These are phyloP conservation scores for Phytophthora capsici DNA, from an alignment of 352 stramenopile species.

Conservation along the genomic window DNA sequence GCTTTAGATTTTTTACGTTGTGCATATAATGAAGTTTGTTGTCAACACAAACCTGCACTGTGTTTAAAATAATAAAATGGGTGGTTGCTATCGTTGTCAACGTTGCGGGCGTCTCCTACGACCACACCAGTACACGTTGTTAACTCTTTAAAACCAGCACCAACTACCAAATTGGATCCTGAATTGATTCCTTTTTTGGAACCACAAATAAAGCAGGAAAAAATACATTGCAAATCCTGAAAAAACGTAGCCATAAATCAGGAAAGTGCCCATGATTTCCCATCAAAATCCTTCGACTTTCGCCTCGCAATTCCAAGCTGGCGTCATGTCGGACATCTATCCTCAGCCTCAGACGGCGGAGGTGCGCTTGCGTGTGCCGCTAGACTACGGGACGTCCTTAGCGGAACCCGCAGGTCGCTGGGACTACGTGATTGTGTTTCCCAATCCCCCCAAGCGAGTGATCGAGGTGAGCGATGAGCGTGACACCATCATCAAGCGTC, in stretches of 20 bases:
- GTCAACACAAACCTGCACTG: too few species aligned
- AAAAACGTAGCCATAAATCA: background rate
- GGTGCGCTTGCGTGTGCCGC: conserved; percentile 39
- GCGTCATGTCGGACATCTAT: conserved; percentile 38
- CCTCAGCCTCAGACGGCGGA: conserved; percentile 44
- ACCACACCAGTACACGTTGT: too few species aligned
- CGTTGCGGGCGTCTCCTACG: too few species aligned
- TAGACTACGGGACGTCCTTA: conserved; percentile 59
- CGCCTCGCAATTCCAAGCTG: conserved; percentile 7
- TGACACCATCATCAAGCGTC: conserved; percentile 79
- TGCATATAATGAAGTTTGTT: too few species aligned
- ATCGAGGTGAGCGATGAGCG: conserved; percentile 69
- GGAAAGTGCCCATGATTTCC: background rate
- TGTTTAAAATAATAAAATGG: too few species aligned
- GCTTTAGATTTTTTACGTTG: too few species aligned
- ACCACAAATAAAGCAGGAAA: background rate
- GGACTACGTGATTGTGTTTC: conserved; percentile 90
- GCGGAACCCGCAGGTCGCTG: conserved; percentile 50
- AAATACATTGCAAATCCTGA: conserved; percentile 3
- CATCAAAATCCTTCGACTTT: conserved; percentile 2
- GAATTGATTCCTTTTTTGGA: too few species aligned
- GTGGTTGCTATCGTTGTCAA: too few species aligned
- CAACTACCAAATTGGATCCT: too few species aligned
- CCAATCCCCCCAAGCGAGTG: conserved; percentile 68
- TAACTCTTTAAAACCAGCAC: too few species aligned